Evolutionary conservation across 352 stramenopile genomes (phyloP), one percentile per base, ranked within the genome.

Genomic region (Bremia lactucae): DNA sequence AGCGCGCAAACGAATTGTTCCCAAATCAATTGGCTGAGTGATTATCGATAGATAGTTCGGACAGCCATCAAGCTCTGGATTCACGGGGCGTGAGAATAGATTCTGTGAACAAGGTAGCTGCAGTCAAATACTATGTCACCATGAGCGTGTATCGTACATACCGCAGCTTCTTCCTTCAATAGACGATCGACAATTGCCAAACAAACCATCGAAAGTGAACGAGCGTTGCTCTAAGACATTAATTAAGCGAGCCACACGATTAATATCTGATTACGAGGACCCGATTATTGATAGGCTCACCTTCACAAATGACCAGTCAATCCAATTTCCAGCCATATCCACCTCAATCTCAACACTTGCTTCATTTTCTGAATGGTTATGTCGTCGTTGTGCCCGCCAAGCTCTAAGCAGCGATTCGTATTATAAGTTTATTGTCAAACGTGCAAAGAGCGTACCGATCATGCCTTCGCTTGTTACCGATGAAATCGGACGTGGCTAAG

Each of bases 21-120:
- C 78, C 9, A 95, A 60, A 50, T 95, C 83, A 49, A 95, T 95
- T 1, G 83, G 83, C 5, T 87, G 59, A 37, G 80, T 52, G 46
- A 95, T 84, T 21, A 92, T 64, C 7, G 63, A 68, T 31, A 90
- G 64, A 42, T 95, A 95, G 46, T 90, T 77, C 6, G 77, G 77
- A 60, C 82, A 91, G 21, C 77, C 77, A 52, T 93, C 76, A 25
- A 78, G 57, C 43, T 77, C 73, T 0, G 82, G 79, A 59, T 94
- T 68, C 9, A 95, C 83, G 2, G 83, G 83, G 14, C 80, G 77
- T 33, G 76, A 63, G 57, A 95, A 95, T 7, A 90, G 55, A 38
- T 88, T 66, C 75, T 91, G 46, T 15, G 45, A 7, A 13, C 3
- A 36, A 24, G 2, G 4, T 25, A 21, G 19, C 54, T 44, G 49